These are phyloP conservation scores for Trifolium subterraneum DNA, from an alignment of 306 rosid genomes.

Conservation along the genomic window DNA sequence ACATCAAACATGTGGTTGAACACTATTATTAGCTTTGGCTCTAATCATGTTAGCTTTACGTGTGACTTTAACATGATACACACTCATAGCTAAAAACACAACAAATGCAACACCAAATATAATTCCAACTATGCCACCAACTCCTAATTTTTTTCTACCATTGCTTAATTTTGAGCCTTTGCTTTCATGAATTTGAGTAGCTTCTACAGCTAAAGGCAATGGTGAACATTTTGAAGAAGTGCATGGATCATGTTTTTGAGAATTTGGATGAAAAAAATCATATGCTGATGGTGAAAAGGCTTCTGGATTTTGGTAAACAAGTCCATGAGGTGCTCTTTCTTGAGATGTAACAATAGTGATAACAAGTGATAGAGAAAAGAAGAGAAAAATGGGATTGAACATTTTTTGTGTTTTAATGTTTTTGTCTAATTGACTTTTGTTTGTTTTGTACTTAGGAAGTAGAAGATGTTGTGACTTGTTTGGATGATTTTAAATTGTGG, in stretches of 20 bases:
- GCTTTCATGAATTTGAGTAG: conserved; percentile 60
- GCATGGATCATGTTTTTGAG: conserved; percentile 61
- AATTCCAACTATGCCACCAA: conserved; percentile 64
- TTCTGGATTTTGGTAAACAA: conserved; percentile 59
- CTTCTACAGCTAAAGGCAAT: conserved; percentile 67
- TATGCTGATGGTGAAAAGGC: conserved; percentile 83
- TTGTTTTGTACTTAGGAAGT: conserved; percentile 32
- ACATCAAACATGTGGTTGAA: conserved; percentile 34
- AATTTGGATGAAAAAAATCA: conserved; percentile 78
- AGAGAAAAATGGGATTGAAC: conserved; percentile 42
- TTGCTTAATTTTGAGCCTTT: conserved; percentile 39
- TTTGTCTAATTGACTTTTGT: conserved; percentile 6
- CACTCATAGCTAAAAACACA: conserved; percentile 70
- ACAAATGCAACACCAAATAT: conserved; percentile 63
- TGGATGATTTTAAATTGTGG: conserved; percentile 40
- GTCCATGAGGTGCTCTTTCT: conserved; percentile 91
- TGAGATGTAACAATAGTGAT: conserved; percentile 57
- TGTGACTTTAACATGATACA: conserved; percentile 49
- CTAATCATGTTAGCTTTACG: conserved; percentile 30
- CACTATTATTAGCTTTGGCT: conserved; percentile 23
- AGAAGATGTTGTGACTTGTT: conserved; percentile 21
- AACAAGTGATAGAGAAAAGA: conserved; percentile 54
- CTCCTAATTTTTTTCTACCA: conserved; percentile 48
- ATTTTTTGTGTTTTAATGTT: conserved; percentile 41
- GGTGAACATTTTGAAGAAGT: conserved; percentile 70